phyloP scores from a whole-genome alignment of 306 rosid species.

The Betula pendula region DNA sequence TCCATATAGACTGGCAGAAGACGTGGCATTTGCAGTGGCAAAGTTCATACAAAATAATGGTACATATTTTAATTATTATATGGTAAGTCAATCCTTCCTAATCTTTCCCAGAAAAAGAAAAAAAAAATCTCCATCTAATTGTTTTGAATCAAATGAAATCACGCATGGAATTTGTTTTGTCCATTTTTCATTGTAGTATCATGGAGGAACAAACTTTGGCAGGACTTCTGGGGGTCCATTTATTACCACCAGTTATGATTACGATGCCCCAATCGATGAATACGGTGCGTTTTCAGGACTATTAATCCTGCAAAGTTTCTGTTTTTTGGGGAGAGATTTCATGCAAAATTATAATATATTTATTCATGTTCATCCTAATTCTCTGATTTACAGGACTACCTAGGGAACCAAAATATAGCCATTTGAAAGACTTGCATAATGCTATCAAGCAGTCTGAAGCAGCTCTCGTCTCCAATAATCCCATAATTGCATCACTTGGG shows the following conservation, averaged over 20 bases:
- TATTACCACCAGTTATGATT: slow-evolving; percentile 90
- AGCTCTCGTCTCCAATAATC: slow-evolving; percentile 66
- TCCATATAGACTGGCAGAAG: slow-evolving; percentile 82
- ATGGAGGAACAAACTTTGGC: slow-evolving; percentile 97
- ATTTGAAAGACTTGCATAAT: slow-evolving; percentile 74
- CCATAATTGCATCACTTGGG: slow-evolving; percentile 65
- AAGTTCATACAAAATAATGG: slow-evolving; percentile 87
- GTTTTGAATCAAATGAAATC: slow-evolving; percentile 18
- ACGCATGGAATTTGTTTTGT: neutral
- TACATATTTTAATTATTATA: slow-evolving; percentile 78
- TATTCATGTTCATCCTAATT: too few relatives aligned
- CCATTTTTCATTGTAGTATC: slow-evolving; percentile 51
- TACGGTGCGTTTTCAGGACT: slow-evolving; percentile 50
- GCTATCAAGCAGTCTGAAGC: slow-evolving; percentile 76
- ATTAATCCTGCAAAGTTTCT: neutral
- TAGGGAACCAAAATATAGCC: slow-evolving; percentile 88
- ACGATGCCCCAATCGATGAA: slow-evolving; percentile 90
- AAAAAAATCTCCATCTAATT: slow-evolving; percentile 10
- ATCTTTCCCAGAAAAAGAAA: neutral
- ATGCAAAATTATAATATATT: neutral
- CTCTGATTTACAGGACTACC: slow-evolving; percentile 50
- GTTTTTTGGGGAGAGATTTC: neutral
- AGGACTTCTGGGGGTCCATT: slow-evolving; percentile 88
- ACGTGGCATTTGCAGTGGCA: slow-evolving; percentile 75
- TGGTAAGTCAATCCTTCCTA: slow-evolving; percentile 48